Base-by-base conservation (phyloP, 768 basidiomycete genomes). In the Trichaptum fuscoviolaceum region DNA sequence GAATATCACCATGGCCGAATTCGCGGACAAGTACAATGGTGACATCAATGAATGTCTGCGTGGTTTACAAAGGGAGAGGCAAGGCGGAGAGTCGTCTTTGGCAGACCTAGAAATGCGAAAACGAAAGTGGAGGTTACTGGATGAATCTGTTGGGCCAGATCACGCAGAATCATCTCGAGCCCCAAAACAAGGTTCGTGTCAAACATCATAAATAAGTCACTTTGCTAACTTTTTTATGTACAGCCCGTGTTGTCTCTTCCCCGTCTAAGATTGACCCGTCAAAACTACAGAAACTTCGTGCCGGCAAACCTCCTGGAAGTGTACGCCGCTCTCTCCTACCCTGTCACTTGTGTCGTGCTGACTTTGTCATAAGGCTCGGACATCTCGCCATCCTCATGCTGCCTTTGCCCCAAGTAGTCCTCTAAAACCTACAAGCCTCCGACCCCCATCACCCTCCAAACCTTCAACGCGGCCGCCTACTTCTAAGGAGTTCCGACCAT, bases 11-110 rank as follows among this genome's bases (percentile, higher is more conserved):
- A 86, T 93, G 83, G 85, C 85, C 69, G 91, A 92, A 58, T 92
- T 93, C 74, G 88, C 86, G 20, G 84, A 86, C 67, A 91, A 89
- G 73, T 93, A 92, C 76, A 81, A 88, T 64, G 92, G 90, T 2
- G 87, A 92, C 70, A 79, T 91, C 26, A 89, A 91, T 72, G 85
- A 84, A 9, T 89, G 89, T 57, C 75, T 91, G 67, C 81, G 86
- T 67, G 91, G 88, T 1, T 75, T 88, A 62, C 88, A 90, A 76
- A 86, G 82, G 71, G 89, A 90, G 67, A 80, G 82, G 65, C 77
- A 91, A 66, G 79, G 78, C n/a, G 68, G 72, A 63, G 83, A 80
- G 24, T 57, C 67, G 9, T 83, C 81, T 63, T 83, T 80, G 7
- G 80, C 80, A 18, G 73, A 81, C 59, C 81, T 82, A 1, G 87